Base-by-base conservation (phyloP, 2,329 filamentous ascomycete species). In the Talaromyces sp. region DNA sequence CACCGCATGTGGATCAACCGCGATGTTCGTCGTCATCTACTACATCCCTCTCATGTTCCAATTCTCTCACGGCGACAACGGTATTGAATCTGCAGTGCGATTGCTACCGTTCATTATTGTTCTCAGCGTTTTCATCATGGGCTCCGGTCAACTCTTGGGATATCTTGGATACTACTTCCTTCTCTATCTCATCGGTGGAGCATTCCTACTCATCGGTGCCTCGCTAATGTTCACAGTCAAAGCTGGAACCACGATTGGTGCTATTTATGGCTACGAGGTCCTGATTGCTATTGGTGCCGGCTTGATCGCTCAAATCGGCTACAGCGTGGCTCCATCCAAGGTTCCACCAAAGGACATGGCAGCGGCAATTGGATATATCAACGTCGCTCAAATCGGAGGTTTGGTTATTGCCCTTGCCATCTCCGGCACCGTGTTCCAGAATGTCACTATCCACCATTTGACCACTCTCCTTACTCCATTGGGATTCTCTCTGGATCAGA, bases 341-440 rank as follows among this genome's bases (percentile, higher is more conserved):
- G 41, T 47, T 10, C 2, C 41, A 1, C 43, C 31, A 13, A 27
- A 35, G 19, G 41, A 50, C 8, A 50, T n/a, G 33, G 58, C 43
- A 35, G 58, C 27, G 16, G 22, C 58, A 37, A 50, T 61, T 16
- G 33, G 43, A 6, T 61, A 50, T 14, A 61, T 61, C 4, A 61
- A 61, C 11, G 41, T 50, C 19, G 43, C 58, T 61, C 58, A 61
- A n/a, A 61, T 61, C 33, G 58, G 58, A 10, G 43, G 58, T n/a
- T 16, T 61, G 58, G 45, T 50, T 16, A 37, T 49, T 16, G 43
- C 58, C 24, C 58, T 61, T 22, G n/a, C 58, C 50, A 39, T 50
- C n/a, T 61, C 58, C 2, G 58, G 27, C 27, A 50, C 58, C 13
- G 58, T 61, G 14, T 61, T 61, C 19, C 58, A 50, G 33, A 50